Conservation (phyloP, 2,329 filamentous ascomycete species). For the Madurella mycetomatis region DNA sequence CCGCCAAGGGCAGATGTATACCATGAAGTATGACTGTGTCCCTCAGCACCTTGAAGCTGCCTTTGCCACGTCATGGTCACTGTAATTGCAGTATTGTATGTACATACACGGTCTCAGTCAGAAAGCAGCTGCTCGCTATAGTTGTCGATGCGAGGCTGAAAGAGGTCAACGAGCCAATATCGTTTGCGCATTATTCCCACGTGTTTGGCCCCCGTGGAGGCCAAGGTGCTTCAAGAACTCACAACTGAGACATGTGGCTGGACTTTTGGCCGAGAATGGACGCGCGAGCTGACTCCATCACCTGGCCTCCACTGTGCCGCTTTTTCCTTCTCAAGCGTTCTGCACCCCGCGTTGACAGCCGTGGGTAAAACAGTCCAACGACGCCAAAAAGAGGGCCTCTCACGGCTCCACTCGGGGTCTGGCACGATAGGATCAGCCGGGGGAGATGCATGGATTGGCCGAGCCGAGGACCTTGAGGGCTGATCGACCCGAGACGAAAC, state of each 20-base stretch:
- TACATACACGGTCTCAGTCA: neutral
- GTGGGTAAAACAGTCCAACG: no score
- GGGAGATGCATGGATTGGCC: no score
- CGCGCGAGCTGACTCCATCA: conserved; percentile 1
- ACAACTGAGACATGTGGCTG: conserved; percentile 16
- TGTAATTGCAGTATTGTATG: neutral
- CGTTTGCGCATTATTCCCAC: conserved; percentile 22
- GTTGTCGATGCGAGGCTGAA: conserved; percentile 9
- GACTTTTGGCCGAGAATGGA: conserved; percentile 6
- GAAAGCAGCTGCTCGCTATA: neutral
- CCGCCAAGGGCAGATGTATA: no score
- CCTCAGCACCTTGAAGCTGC: neutral
- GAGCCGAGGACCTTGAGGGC: no score
- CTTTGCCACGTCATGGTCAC: neutral
- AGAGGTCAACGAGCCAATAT: conserved; percentile 20
- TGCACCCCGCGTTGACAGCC: no score
- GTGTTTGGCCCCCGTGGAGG: conserved; percentile 16
- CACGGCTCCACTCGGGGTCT: no score
- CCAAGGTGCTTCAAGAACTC: conserved; percentile 2
- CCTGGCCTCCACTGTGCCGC: no score
- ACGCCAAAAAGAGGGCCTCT: no score
- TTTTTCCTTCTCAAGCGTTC: no score
- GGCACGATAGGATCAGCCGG: no score
- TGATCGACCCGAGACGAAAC: no score
- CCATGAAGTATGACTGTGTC: neutral